Percentiles rank a stretch among this genome's conserved stretches.
Evolutionary conservation across 805 yeast species (phyloP).

Genomic region (Ogataea ganodermae): DNA sequence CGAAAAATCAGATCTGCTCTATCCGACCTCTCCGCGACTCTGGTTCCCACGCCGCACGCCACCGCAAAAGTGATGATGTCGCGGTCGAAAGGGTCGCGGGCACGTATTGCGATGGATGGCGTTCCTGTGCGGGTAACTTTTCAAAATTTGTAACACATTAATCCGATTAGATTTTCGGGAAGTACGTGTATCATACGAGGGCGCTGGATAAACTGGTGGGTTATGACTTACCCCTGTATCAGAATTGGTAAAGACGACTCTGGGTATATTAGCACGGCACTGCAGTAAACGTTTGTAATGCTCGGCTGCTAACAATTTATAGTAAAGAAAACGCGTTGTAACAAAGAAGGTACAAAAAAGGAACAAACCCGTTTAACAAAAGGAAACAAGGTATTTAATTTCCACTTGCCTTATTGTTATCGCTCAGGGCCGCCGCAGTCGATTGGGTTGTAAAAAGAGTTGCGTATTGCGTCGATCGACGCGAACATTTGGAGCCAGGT

Average conservation of each 20-base stretch:
- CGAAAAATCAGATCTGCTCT: not conserved
- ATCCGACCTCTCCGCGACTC: not conserved
- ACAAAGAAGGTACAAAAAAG: not conserved
- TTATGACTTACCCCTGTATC: no score
- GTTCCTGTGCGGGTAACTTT: not conserved
- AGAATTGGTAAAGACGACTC: no score
- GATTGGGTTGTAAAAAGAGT: not conserved
- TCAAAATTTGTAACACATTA: not conserved
- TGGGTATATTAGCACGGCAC: no score
- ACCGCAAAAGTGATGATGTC: not conserved
- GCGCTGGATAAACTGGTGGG: not conserved
- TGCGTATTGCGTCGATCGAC: not conserved
- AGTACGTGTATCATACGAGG: not conserved
- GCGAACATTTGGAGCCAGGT: not conserved
- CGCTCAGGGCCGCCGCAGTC: not conserved
- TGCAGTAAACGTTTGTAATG: no score
- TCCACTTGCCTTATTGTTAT: not conserved
- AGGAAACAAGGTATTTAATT: not conserved
- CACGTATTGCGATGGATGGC: not conserved
- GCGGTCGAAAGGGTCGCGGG: not conserved
- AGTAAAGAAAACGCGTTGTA: not conserved
- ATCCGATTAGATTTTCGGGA: not conserved
- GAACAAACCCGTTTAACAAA: not conserved
- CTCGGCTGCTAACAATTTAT: not conserved
- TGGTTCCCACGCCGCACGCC: not conserved